Evolutionary conservation across 805 yeast species (phyloP).

Genomic region (Yamadazyma scolyti): DNA sequence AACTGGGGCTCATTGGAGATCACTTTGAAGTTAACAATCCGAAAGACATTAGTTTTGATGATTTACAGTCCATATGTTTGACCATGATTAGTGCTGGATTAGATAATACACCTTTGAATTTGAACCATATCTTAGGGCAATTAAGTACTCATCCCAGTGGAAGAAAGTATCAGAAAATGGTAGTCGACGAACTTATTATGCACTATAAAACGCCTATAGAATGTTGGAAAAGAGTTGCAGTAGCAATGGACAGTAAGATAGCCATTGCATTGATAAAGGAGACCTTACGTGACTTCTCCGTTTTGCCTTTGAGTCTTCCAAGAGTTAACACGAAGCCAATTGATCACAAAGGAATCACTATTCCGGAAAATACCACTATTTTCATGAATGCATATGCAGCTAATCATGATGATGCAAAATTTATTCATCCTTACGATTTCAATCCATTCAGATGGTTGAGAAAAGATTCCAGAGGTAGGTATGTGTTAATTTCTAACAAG

Average conservation of each 20-base stretch:
- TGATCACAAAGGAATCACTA: slow-evolving; percentile 29
- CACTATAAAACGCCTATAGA: slow-evolving; percentile 14
- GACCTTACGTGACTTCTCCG: slow-evolving; percentile 59
- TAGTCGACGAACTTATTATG: slow-evolving; percentile 36
- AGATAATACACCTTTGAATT: slow-evolving; percentile 65
- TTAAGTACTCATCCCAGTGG: slow-evolving; percentile 33
- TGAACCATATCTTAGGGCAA: slow-evolving; percentile 60
- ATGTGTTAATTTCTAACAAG: slow-evolving; percentile 8
- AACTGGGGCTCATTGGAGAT: slow-evolving; percentile 1
- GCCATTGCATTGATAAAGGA: slow-evolving; percentile 60
- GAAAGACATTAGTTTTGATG: slow-evolving; percentile 19
- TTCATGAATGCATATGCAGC: slow-evolving; percentile 70
- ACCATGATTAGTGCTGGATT: slow-evolving; percentile 80
- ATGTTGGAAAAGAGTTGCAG: slow-evolving; percentile 24
- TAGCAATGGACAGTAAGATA: slow-evolving; percentile 40
- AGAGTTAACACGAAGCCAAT: slow-evolving; percentile 54
- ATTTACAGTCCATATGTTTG: slow-evolving; percentile 57
- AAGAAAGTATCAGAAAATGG: slow-evolving; percentile 38
- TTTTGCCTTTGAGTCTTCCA: slow-evolving; percentile 65
- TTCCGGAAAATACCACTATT: slow-evolving; percentile 56
- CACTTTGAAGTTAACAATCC: slow-evolving; percentile 2
- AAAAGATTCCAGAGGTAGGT: no score
- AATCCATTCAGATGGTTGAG: slow-evolving; percentile 54
- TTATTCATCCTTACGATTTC: slow-evolving; percentile 43
- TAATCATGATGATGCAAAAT: slow-evolving; percentile 54